These are phyloP conservation scores for Ilex aquifolium DNA, from an alignment of 257 asterid genomes.

Conservation along the genomic window DNA sequence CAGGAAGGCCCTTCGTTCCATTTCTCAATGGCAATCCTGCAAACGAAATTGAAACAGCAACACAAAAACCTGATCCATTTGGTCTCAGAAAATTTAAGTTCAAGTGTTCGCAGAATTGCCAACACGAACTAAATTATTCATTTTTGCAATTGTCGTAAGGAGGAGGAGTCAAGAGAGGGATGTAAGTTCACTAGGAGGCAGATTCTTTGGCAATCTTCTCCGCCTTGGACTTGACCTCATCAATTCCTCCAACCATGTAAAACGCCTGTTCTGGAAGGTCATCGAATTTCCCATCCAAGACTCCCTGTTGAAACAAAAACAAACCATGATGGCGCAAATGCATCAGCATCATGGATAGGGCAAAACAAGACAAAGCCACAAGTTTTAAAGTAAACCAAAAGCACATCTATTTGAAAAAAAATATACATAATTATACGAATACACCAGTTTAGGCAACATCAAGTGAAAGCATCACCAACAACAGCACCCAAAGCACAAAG, in stretches of 20 bases:
- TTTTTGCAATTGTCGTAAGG: conserved; percentile 51
- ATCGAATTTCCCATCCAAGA: conserved; percentile 85
- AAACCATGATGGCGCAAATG: not conserved
- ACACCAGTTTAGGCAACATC: too few relatives aligned
- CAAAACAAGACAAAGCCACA: too few relatives aligned
- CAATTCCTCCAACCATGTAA: conserved; percentile 98
- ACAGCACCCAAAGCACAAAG: too few relatives aligned
- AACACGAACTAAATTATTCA: conserved; percentile 38
- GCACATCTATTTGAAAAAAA: too few relatives aligned
- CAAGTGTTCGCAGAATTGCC: conserved; percentile 35
- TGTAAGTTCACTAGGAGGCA: conserved; percentile 40
- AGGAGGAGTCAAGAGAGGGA: conserved; percentile 13
- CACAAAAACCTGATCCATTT: conserved; percentile 28
- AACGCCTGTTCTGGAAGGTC: conserved; percentile 91
- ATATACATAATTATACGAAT: too few relatives aligned
- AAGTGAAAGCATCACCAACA: too few relatives aligned
- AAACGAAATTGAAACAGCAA: conserved; percentile 22
- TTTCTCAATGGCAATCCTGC: conserved; percentile 18
- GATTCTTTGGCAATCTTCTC: conserved; percentile 97
- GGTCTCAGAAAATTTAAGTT: conserved; percentile 20
- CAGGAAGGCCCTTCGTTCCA: conserved; percentile 10
- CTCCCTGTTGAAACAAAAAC: conserved; percentile 46
- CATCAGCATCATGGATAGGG: too few relatives aligned
- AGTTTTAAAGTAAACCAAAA: too few relatives aligned
- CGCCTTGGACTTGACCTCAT: conserved; percentile 90